Conservation (phyloP, 495 filamentous ascomycete genomes). For the Barbatosphaeria neglecta region DNA sequence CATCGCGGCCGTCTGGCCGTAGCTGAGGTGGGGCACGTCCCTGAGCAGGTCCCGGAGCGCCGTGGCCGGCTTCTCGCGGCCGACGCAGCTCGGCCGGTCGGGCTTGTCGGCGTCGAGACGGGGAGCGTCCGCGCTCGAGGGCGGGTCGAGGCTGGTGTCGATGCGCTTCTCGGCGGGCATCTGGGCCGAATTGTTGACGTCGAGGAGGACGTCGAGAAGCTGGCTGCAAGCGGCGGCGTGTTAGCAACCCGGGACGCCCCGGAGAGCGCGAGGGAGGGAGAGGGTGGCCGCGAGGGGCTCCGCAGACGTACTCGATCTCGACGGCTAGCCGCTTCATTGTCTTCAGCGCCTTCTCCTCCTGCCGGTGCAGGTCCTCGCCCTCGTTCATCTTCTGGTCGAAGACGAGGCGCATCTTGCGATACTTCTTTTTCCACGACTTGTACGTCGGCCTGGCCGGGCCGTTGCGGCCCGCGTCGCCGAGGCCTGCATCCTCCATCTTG, state of each 20-base stretch:
- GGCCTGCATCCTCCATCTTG: constrained; percentile 20
- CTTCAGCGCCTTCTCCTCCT: constrained; percentile 65
- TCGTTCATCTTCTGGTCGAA: constrained; percentile 77
- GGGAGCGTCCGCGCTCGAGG: constrained; percentile 34
- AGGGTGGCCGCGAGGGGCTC: too few relatives aligned
- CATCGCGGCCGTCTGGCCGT: constrained; percentile 22
- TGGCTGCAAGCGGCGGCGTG: constrained; percentile 34
- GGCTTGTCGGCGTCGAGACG: constrained; percentile 18
- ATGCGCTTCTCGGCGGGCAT: constrained; percentile 65
- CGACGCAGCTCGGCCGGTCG: constrained; percentile 11
- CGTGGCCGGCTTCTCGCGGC: constrained; percentile 16
- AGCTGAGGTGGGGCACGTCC: constrained; percentile 29
- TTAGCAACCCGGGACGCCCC: constrained; percentile 1
- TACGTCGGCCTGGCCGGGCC: constrained; percentile 25
- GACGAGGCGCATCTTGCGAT: constrained; percentile 75
- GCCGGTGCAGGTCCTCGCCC: constrained; percentile 62
- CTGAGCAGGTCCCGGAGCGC: constrained; percentile 26
- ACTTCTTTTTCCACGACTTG: constrained; percentile 71
- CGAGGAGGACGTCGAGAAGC: constrained; percentile 72
- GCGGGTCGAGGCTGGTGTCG: constrained; percentile 44
- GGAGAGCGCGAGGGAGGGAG: constrained; percentile 2
- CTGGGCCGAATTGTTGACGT: constrained; percentile 70
- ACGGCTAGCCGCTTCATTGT: constrained; percentile 69
- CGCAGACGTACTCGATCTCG: constrained; percentile 63
- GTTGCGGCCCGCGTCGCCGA: constrained; percentile 18